A percentile compares a stretch with the other conserved stretches of the same genome.
Conservation (phyloP, 164 flowering plant species). For the Vitis amurensis region DNA sequence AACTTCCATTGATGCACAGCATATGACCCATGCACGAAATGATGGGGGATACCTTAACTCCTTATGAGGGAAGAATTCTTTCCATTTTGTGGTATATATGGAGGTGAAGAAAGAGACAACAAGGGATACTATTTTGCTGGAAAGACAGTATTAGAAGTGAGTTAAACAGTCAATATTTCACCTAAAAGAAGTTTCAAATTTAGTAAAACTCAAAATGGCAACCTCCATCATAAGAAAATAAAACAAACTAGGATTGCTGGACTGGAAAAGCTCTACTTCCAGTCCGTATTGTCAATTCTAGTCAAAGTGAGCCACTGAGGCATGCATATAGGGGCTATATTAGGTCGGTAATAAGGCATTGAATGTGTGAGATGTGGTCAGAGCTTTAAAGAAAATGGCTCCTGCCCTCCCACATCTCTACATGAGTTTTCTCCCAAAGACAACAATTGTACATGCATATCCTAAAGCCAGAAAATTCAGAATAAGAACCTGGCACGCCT, state of each 20-base stretch:
- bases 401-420: background rate
- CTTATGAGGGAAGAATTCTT: conserved; percentile 31
- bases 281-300: no score
- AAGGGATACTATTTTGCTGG: conserved; percentile 42
- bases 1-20: conserved; percentile 55
- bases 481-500: conserved; percentile 38
- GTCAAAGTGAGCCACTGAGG: no score
- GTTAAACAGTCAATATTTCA: conserved; percentile 1
- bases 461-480: background rate
- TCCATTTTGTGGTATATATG: conserved; percentile 36
- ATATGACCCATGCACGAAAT: conserved; percentile 38
- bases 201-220: no score
- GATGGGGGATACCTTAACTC: conserved; percentile 42
- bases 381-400: no score
- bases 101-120: conserved; percentile 43
- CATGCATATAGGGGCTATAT: no score
- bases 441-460: background rate
- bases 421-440: background rate
- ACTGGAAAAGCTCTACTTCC: no score
- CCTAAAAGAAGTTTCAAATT: background rate
- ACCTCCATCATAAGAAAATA: background rate
- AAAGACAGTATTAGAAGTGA: background rate
- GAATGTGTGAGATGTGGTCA: no score
- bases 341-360: no score
- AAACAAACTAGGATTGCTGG: no score